Base-by-base conservation (phyloP, 148 eudicot species). In the Spergularia marina region DNA sequence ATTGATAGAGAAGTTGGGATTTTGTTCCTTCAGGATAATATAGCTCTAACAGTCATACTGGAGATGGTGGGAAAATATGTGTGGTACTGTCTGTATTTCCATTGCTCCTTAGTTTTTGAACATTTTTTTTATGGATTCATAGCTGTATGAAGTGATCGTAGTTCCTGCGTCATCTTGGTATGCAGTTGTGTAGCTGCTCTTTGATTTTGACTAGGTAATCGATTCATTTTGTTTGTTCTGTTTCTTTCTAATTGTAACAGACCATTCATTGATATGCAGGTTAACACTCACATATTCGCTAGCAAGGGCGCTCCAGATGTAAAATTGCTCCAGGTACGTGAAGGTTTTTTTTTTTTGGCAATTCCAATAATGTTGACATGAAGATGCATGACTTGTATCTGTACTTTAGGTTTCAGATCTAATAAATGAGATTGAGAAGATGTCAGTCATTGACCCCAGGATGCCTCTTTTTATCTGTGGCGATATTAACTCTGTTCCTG, bases 391-490 rank as follows among this genome's bases (percentile, higher is more conserved):
- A 81, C 80, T 23, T 60, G 52, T 66, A 21, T 53, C 12, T 77
- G 65, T 77, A 39, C 72, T 59, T 53, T 66, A 81, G 83, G 80
- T 81, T 67, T 76, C 83, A 52, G 57, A 67, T 56, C 87, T 92
- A 23, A 63, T 92, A 65, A 90, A 85, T 84, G 97, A 92, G 76
- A 77, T 90, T 69, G 94, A 90, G 83, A 92, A 92, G 84, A 90
- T 59, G 10, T 14, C 59, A 1, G 25, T 84, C 72, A 90, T 90
- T 54, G 90, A 89, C 79, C 70, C 47, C 58, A 68, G 51, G 59
- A 94, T 86, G 74, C 98, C 98, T 15, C 86, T 94, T 87, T 78
- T 89, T 72, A 90, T 94, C 3, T 94, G 98, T 78, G 98, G 98
- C 70, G 97, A 95, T 89, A 86, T 95, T 59, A 92, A 90, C 74